Conservation (phyloP, 2,329 filamentous ascomycete species). For the Aureobasidium sp. region DNA sequence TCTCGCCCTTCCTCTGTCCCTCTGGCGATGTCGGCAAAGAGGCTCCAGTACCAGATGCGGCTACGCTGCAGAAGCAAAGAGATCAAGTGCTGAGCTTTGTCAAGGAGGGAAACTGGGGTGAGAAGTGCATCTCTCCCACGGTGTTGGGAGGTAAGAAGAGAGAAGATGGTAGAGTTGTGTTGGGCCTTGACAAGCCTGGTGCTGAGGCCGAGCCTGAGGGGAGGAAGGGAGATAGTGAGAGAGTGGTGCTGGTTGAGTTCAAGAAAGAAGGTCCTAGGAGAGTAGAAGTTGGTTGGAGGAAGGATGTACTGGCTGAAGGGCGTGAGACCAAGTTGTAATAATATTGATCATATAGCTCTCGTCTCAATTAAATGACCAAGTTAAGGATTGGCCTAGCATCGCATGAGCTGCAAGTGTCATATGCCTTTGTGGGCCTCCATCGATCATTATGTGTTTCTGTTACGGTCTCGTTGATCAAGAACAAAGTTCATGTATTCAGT, state of each 20-base stretch:
- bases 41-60: slow-evolving; percentile 20
- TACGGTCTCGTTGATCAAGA: background rate
- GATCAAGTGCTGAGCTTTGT: slow-evolving; percentile 48
- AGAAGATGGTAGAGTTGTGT: slow-evolving; percentile 42
- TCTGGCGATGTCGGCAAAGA: slow-evolving; percentile 20
- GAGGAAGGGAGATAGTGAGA: slow-evolving; percentile 43
- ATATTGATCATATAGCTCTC: background rate
- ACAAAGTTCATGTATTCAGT: background rate
- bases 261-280: slow-evolving; percentile 48
- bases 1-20: slow-evolving; percentile 45
- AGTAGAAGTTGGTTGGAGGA: slow-evolving; percentile 40
- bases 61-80: slow-evolving; percentile 42
- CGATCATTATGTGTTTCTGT: background rate
- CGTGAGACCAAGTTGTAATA: slow-evolving; percentile 28
- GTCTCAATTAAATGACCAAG: background rate
- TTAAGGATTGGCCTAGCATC: background rate
- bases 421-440: too few relatives aligned
- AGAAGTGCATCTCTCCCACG: slow-evolving; percentile 35
- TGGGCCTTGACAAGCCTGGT: slow-evolving; percentile 47
- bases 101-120: slow-evolving; percentile 32
- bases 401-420: background rate
- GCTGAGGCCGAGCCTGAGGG: slow-evolving; percentile 49
- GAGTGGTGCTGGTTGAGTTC: slow-evolving; percentile 50
- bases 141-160: slow-evolving; percentile 31
- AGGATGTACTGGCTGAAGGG: slow-evolving; percentile 43